A percentile compares a stretch with the other conserved stretches of the same genome.
Evolutionary conservation across 139 green algal genomes (phyloP).

Genomic region (Chlorella ohadii): DNA sequence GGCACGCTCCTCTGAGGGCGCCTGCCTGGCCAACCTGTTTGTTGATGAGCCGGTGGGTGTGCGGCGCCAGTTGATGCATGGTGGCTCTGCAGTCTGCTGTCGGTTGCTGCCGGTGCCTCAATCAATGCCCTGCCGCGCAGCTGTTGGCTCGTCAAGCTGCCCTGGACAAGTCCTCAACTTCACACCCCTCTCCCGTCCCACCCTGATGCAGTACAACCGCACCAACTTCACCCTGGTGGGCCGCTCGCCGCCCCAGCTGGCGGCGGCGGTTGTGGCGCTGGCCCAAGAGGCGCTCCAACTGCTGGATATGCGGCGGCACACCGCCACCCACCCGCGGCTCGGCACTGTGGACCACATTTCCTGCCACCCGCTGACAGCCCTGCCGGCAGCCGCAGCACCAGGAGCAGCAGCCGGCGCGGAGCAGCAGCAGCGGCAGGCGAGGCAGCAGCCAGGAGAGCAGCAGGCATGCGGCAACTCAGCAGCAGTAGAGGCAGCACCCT

Average conservation of each 20-base stretch:
- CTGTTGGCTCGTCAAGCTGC: no score
- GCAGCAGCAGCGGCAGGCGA: neutral
- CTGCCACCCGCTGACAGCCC: conserved; percentile 57
- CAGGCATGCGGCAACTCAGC: neutral
- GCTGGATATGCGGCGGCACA: conserved; percentile 72
- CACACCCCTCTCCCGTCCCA: no score
- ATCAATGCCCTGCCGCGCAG: no score
- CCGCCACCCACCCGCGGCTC: conserved; percentile 77
- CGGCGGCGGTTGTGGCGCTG: conserved; percentile 41
- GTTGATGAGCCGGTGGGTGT: conserved; percentile 49
- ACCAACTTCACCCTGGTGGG: conserved; percentile 73
- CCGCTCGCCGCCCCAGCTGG: conserved; percentile 32
- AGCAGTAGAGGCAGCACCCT: neutral
- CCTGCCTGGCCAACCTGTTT: conserved; percentile 61
- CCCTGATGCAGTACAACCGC: conserved; percentile 70
- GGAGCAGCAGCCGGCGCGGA: neutral
- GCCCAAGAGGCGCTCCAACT: conserved; percentile 51
- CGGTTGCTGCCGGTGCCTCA: no score
- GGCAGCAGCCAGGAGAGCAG: neutral
- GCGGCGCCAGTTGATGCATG: no score
- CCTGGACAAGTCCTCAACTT: no score
- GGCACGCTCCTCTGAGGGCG: neutral
- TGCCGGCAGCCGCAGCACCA: neutral
- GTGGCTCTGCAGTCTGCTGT: no score
- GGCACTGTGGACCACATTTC: conserved; percentile 84